phyloP scores from a whole-genome alignment of 495 filamentous ascomycete genomes.

The Aspergillus sclerotiicarbonarius region DNA sequence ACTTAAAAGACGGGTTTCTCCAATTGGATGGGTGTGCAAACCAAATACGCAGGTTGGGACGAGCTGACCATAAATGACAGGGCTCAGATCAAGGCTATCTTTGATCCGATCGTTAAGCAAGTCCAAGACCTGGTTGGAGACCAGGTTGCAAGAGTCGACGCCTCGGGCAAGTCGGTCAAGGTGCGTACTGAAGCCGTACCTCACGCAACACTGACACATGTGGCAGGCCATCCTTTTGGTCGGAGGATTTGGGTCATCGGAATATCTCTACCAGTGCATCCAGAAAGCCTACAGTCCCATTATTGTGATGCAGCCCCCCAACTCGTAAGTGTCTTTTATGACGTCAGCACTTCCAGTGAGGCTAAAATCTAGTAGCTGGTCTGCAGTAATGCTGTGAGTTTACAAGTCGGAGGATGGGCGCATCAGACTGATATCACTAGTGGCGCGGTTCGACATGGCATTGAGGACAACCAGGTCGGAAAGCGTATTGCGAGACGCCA shows the following conservation, averaged over 20 bases:
- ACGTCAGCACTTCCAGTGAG: too few species aligned
- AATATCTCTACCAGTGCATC: constrained; percentile 60
- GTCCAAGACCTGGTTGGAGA: constrained; percentile 57
- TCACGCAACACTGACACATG: constrained; percentile 10
- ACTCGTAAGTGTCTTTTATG: constrained; percentile 46
- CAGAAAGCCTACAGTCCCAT: constrained; percentile 38
- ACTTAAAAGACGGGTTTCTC: constrained; percentile 13
- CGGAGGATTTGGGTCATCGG: constrained; percentile 66
- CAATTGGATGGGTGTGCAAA: constrained; percentile 17
- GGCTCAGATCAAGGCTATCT: constrained; percentile 47
- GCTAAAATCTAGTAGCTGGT: constrained; percentile 18
- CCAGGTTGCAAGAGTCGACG: constrained; percentile 47
- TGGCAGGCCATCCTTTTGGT: constrained; percentile 59
- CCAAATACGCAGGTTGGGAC: too few species aligned
- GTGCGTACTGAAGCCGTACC: constrained; percentile 19
- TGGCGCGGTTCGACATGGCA: constrained; percentile 43
- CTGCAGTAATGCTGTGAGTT: constrained; percentile 23
- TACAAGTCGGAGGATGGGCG: background rate
- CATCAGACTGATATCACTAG: background rate
- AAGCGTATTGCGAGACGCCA: constrained; percentile 50
- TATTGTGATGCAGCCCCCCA: constrained; percentile 57
- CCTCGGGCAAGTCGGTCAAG: constrained; percentile 9
- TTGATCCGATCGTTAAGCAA: constrained; percentile 55
- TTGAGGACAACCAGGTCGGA: constrained; percentile 36
- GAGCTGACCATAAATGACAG: constrained; percentile 9